Conservation (phyloP, 192 early-diverging fungal genomes). For the Thoreauomyces humboldtii region DNA sequence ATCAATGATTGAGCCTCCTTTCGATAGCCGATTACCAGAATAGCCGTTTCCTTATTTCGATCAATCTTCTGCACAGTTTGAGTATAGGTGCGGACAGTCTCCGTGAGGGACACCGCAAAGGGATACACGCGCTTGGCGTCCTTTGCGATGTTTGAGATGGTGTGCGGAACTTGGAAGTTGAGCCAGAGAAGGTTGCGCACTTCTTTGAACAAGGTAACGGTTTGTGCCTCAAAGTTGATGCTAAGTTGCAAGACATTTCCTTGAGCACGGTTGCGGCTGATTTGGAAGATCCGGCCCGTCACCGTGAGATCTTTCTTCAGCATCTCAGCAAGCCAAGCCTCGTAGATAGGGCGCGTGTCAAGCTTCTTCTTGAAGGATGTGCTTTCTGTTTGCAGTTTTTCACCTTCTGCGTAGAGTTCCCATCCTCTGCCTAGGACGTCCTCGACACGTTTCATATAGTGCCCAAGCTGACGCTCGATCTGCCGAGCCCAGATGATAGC, state of each 20-base stretch:
- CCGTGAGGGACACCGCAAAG: slow-evolving; percentile 93
- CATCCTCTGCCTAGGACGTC: slow-evolving; percentile 96
- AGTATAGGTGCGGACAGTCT: slow-evolving; percentile 90
- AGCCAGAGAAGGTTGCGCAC: slow-evolving; percentile 96
- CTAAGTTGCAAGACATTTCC: slow-evolving; percentile 62
- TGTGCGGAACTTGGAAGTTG: slow-evolving; percentile 88
- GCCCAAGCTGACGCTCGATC: slow-evolving; percentile 93
- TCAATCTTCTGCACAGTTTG: slow-evolving; percentile 79
- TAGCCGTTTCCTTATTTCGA: slow-evolving; percentile 67
- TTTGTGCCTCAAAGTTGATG: slow-evolving; percentile 92
- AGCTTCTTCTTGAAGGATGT: slow-evolving; percentile 90
- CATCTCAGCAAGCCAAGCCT: slow-evolving; percentile 88
- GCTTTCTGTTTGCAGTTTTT: slow-evolving; percentile 85
- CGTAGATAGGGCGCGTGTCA: slow-evolving; percentile 87
- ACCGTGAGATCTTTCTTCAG: slow-evolving; percentile 77
- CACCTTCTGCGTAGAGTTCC: slow-evolving; percentile 96
- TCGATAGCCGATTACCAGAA: slow-evolving; percentile 91
- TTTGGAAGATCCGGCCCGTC: slow-evolving; percentile 85
- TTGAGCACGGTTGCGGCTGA: slow-evolving; percentile 72
- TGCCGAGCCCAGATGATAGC: slow-evolving; percentile 96
- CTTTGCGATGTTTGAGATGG: slow-evolving; percentile 85
- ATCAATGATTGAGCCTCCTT: slow-evolving; percentile 90
- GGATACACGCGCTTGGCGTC: slow-evolving; percentile 98
- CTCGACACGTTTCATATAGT: slow-evolving; percentile 97
- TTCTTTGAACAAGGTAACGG: slow-evolving; percentile 98